These are phyloP conservation scores for Rhynchosporium agropyri DNA, from an alignment of 2,329 filamentous ascomycete species.

Conservation along the genomic window DNA sequence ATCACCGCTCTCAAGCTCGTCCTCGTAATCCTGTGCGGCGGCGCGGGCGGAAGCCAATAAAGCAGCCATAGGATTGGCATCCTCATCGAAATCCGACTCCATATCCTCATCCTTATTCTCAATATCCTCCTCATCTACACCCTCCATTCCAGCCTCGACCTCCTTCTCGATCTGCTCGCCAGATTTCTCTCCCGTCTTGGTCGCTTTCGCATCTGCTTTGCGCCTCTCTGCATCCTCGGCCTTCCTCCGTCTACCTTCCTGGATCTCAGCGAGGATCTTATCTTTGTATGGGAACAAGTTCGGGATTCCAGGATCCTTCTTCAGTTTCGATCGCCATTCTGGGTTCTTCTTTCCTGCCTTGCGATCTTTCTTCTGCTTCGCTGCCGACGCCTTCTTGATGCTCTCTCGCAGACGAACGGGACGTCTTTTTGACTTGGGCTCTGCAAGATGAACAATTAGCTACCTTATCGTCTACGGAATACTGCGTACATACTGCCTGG, in stretches of 20 bases:
- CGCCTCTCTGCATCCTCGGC: conserved; percentile 74
- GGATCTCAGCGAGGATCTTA: conserved; percentile 89
- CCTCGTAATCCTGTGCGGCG: conserved; percentile 74
- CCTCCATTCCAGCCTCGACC: conserved; percentile 49
- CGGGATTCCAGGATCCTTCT: conserved; percentile 97
- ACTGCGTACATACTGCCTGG: conserved; percentile 40
- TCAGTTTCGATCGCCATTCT: conserved; percentile 91
- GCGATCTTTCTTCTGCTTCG: conserved; percentile 87
- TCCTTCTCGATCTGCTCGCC: conserved; percentile 49
- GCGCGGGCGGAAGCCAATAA: conserved; percentile 81
- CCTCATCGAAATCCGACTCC: conserved; percentile 62
- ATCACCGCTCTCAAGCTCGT: conserved; percentile 47
- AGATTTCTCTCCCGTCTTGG: conserved; percentile 60
- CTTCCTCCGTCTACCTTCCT: conserved; percentile 81
- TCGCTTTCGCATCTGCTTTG: conserved; percentile 72
- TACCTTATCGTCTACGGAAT: not conserved
- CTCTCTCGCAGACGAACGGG: conserved; percentile 90
- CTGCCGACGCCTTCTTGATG: conserved; percentile 87
- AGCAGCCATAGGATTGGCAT: conserved; percentile 90
- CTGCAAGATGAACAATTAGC: conserved; percentile 50
- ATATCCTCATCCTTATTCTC: conserved; percentile 50
- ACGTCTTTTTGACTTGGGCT: conserved; percentile 92
- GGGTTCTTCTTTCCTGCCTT: conserved; percentile 96
- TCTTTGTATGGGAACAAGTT: conserved; percentile 99
- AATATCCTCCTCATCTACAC: conserved; percentile 51